Percentiles rank a stretch among this genome's conserved stretches.
These are phyloP conservation scores for Simplicillium sp. DNA, from an alignment of 2,329 filamentous ascomycete genomes.

Conservation along the genomic window DNA sequence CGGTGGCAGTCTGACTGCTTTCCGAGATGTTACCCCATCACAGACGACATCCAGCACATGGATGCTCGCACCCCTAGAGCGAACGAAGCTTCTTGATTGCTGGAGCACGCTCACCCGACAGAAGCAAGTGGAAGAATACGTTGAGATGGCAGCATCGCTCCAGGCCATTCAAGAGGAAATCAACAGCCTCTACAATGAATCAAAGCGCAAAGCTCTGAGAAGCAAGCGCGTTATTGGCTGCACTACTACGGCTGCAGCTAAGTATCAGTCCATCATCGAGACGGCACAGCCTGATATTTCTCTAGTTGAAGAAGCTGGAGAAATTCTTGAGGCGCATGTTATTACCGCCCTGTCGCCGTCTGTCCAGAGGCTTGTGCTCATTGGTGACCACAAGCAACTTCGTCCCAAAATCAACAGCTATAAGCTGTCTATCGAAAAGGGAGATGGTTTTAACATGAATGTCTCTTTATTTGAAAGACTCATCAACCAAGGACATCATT, in stretches of 20 bases:
- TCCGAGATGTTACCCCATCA: no score
- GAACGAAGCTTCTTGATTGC: no score
- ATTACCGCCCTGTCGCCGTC: slow-evolving; percentile 46
- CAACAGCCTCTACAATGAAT: no score
- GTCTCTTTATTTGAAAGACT: slow-evolving; percentile 61
- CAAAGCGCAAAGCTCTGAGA: no score
- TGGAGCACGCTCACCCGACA: no score
- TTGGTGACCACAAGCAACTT: slow-evolving; percentile 66
- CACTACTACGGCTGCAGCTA: slow-evolving; percentile 63
- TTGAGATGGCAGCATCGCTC: slow-evolving; percentile 30
- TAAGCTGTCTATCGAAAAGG: slow-evolving; percentile 50
- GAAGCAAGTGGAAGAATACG: no score
- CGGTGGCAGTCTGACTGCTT: no score
- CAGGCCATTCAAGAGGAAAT: no score
- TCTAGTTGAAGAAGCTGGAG: slow-evolving; percentile 63
- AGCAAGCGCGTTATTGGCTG: slow-evolving; percentile 56
- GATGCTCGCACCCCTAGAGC: no score
- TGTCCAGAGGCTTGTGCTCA: slow-evolving; percentile 56
- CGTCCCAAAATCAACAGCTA: slow-evolving; percentile 59
- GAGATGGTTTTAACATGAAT: slow-evolving; percentile 58
- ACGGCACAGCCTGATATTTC: slow-evolving; percentile 48
- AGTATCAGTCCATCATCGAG: slow-evolving; percentile 43
- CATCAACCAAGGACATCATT: slow-evolving; percentile 42
- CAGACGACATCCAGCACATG: no score
- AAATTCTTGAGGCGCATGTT: slow-evolving; percentile 58